Base-by-base conservation (phyloP, 768 basidiomycete species). In the Lentinus brumalis region DNA sequence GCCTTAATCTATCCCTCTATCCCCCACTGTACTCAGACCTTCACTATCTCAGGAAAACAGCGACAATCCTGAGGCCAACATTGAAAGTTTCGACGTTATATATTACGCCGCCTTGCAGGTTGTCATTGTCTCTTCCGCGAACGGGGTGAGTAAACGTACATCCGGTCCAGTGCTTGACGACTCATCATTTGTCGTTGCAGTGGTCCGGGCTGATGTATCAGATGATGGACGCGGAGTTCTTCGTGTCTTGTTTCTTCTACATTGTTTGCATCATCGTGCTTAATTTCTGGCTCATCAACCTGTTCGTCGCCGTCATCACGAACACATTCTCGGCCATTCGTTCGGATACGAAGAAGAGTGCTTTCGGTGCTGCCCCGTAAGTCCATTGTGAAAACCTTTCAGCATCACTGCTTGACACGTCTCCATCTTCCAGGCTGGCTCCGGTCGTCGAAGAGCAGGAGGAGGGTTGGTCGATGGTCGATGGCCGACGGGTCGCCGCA, bases 291-390 rank as follows among this genome's bases (percentile, higher is more conserved):
- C 80, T 96, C 59, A 88, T 96, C 79, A 94, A 95, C 71, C 74
- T 97, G 46, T 91, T 96, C 71, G 92, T 97, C 57, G 95, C 96
- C 16, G 94, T 97, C n/a, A 96, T 96, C 63, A 93, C 94, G 31
- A 91, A 94, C 69, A 92, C 92, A 0, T 98, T 98, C 72, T 86
- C 86, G 16, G 91, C 90, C 15, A 97, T 97, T 61, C 80, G 93
- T 39, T 81, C 85, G 4, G 88, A 93, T 68, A 97, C 96, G 3
- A 85, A 87, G 71, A 90, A 89, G 71, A 94, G 92, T 72, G 96
- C 96, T 0, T 98, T 98, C 71, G 94, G 94, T 39, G 92, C 92
- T 32, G 86, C 83, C 4, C 79, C 83, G 87, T 88, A 73, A 52
- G 86, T 79, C 8, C 47, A 32, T 56, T 62, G 15, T 26, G 21